Base-by-base conservation (phyloP, 163 green algal species). In the Scenedesmus sp. region DNA sequence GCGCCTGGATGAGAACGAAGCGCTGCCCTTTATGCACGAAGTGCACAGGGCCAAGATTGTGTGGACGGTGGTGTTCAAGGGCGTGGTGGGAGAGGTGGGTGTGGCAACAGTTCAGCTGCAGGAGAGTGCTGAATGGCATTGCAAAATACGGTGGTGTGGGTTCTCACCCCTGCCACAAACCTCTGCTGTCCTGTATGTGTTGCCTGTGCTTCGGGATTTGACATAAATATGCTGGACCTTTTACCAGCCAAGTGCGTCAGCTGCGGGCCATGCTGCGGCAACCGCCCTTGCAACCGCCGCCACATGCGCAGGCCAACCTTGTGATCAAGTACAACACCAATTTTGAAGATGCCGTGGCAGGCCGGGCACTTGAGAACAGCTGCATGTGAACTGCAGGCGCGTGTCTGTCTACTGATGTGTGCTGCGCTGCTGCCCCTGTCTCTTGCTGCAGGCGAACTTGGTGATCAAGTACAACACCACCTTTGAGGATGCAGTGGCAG, bases 391-490 rank as follows among this genome's bases (percentile, higher is more conserved):
- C 34, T 46, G 34, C 34, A 46, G 34, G 34, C 34, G 34, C 34
- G 34, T 46, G 34, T 46, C 34, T 46, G 34, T 46, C 34, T 86
- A n/a, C 54, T 87, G 82, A 12, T 70, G 62, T 15, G 10, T 46
- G 62, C 62, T 70, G 62, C 34, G 34, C 62, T 70, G 62, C 62
- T 84, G 34, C 34, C 18, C 10, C 76, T 84, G 76, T 64, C 54
- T 86, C 9, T 59, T 77, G 23, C 46, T 81, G 57, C 88, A 92
- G 89, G 90, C 90, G 34, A 93, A 93, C 74, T 84, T 93, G 9
- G 90, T 93, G 4, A 93, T 93, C 16, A 93, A 93, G 70, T 93
- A 93, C 83, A 93, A 93, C 84, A 93, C 90, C n/a, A 90, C 20
- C 5, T 93, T 90, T 87, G 70, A 93, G 52, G 90, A 93, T 84